Conservation (phyloP, 176 grass and related monocot species). For the Raddia distichophylla region DNA sequence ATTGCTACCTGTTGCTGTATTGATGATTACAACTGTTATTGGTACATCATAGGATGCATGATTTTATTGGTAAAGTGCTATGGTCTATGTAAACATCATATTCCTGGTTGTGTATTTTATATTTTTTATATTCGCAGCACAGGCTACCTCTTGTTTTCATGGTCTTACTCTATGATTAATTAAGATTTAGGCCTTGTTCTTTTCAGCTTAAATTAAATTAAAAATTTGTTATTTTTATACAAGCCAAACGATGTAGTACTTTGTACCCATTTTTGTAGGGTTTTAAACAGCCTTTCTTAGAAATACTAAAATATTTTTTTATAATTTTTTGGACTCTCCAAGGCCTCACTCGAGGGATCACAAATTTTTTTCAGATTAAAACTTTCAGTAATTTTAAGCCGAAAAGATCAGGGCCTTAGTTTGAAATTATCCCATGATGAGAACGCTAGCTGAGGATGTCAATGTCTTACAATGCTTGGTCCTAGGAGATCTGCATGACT, state of each 20-base stretch:
- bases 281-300: no score
- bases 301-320: no score
- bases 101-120: not conserved
- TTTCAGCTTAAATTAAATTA: no score
- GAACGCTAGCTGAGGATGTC: constrained; percentile 11
- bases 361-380: no score
- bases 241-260: no score
- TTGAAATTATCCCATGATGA: constrained; percentile 9
- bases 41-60: constrained; percentile 1
- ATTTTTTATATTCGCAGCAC: constrained; percentile 15
- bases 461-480: not conserved
- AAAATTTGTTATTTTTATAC: no score
- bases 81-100: not conserved
- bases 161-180: no score
- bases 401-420: not conserved
- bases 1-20: not conserved
- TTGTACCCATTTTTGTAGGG: no score
- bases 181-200: no score
- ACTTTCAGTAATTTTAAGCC: no score
- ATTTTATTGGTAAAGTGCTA: constrained; percentile 25
- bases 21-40: constrained; percentile 5
- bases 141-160: constrained; percentile 2
- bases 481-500: constrained; percentile 1
- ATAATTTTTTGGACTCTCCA: no score
- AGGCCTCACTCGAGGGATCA: no score